These are phyloP conservation scores for Alternaria arbusti DNA, from an alignment of 2,329 filamentous ascomycete genomes.

Conservation along the genomic window DNA sequence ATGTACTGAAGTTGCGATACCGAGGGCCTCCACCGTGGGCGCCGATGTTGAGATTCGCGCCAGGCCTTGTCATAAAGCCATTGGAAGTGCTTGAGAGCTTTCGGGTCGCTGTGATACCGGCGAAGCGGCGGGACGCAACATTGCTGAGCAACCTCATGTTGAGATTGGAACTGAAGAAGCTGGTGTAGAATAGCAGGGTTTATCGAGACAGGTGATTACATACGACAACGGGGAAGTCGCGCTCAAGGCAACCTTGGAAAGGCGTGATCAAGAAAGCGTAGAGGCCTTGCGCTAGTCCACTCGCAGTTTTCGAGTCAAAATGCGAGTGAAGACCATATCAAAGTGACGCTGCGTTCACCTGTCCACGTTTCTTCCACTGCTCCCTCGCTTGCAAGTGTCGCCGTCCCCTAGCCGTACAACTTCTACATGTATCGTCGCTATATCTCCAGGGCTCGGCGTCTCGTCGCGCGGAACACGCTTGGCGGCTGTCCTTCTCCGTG, in stretches of 20 bases:
- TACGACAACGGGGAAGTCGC: not conserved
- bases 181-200: not conserved
- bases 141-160: not conserved
- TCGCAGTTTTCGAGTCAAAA: not conserved
- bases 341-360: too few relatives aligned
- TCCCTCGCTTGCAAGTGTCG: not conserved
- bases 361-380: not conserved
- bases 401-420: not conserved
- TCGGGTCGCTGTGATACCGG: not conserved
- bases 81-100: not conserved
- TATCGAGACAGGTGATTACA: too few relatives aligned
- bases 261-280: not conserved
- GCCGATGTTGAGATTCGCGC: not conserved
- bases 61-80: too few relatives aligned
- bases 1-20: not conserved
- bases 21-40: not conserved
- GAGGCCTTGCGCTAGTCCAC: not conserved
- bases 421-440: not conserved
- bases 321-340: not conserved
- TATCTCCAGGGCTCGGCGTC: not conserved
- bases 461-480: too few relatives aligned
- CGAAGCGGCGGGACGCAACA: not conserved
- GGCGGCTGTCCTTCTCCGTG: not conserved
- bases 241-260: too few relatives aligned
- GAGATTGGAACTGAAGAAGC: not conserved